Conservation (phyloP, 1,139 yeast species). For the Protomyces inundatus region DNA sequence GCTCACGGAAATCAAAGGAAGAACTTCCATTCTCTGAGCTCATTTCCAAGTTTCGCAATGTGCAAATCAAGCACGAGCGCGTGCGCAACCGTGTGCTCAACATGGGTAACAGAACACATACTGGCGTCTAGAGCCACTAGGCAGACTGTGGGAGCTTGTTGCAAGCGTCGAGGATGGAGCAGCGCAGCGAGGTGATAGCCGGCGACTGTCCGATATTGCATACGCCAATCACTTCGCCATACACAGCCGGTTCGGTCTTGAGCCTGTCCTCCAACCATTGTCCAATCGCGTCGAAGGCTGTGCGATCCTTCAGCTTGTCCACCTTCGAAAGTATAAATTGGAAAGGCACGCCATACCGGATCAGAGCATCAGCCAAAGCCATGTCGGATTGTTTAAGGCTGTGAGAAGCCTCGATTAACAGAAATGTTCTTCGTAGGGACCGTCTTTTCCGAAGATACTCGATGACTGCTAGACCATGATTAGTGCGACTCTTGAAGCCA, state of each 20-base stretch:
- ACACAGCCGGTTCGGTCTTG: neutral
- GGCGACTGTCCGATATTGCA: neutral
- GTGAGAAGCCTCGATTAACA: constrained; percentile 20
- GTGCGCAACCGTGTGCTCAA: constrained; percentile 1
- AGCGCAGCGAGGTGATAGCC: neutral
- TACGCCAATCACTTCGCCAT: neutral
- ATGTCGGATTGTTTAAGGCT: constrained; percentile 13
- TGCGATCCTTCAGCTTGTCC: constrained; percentile 2
- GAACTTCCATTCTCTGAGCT: constrained; percentile 49
- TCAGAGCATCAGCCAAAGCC: constrained; percentile 1
- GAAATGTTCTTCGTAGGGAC: constrained; percentile 9
- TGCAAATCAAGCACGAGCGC: constrained; percentile 56
- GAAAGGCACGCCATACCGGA: constrained; percentile 8
- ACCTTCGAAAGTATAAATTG: constrained; percentile 17
- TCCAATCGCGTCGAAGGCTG: neutral
- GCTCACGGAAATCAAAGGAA: constrained; percentile 27
- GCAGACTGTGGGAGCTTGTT: neutral
- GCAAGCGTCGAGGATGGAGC: neutral
- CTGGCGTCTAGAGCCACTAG: neutral
- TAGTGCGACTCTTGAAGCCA: constrained; percentile 12
- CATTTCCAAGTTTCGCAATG: constrained; percentile 55
- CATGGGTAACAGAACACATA: neutral
- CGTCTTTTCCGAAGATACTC: neutral
- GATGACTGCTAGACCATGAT: constrained; percentile 6
- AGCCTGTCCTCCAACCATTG: neutral